These are phyloP conservation scores for Dictyophora rubrovolvata DNA, from an alignment of 768 basidiomycete genomes.

Conservation along the genomic window DNA sequence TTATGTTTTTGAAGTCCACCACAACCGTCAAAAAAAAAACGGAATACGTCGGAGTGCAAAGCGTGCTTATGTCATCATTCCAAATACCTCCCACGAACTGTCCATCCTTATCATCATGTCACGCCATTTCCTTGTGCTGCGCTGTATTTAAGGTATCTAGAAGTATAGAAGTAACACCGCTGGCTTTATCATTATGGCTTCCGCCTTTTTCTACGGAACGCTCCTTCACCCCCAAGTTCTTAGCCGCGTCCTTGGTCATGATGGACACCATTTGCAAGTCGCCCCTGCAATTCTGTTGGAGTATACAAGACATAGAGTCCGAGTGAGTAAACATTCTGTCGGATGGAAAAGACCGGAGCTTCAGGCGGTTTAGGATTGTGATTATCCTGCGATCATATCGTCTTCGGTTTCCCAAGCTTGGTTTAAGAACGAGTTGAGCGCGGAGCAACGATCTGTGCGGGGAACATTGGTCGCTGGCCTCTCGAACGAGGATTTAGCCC, in stretches of 20 bases:
- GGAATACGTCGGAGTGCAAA: too few species aligned
- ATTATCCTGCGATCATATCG: slow-evolving; percentile 80
- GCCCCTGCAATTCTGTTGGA: slow-evolving; percentile 67
- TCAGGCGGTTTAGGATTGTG: slow-evolving; percentile 35
- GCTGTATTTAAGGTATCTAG: too few species aligned
- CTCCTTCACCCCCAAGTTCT: slow-evolving; percentile 82
- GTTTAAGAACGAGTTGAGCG: slow-evolving; percentile 37
- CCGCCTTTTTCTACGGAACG: slow-evolving; percentile 77
- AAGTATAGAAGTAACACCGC: too few species aligned
- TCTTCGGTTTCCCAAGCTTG: slow-evolving; percentile 37
- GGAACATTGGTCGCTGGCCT: slow-evolving; percentile 76
- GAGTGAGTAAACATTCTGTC: slow-evolving; percentile 28
- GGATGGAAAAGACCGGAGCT: not conserved
- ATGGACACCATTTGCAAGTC: slow-evolving; percentile 51
- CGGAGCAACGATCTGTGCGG: slow-evolving; percentile 60
- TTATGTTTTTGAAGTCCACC: too few species aligned
- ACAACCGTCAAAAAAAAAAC: too few species aligned
- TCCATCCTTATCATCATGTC: too few species aligned
- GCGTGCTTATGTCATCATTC: not conserved
- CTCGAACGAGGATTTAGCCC: slow-evolving; percentile 46
- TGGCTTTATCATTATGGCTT: not conserved
- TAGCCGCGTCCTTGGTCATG: slow-evolving; percentile 60
- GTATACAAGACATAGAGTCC: slow-evolving; percentile 73
- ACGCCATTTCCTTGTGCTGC: too few species aligned
- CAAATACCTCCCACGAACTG: not conserved